Conservation (phyloP, 2,329 filamentous ascomycete species). For the Rachicladosporium sp. region DNA sequence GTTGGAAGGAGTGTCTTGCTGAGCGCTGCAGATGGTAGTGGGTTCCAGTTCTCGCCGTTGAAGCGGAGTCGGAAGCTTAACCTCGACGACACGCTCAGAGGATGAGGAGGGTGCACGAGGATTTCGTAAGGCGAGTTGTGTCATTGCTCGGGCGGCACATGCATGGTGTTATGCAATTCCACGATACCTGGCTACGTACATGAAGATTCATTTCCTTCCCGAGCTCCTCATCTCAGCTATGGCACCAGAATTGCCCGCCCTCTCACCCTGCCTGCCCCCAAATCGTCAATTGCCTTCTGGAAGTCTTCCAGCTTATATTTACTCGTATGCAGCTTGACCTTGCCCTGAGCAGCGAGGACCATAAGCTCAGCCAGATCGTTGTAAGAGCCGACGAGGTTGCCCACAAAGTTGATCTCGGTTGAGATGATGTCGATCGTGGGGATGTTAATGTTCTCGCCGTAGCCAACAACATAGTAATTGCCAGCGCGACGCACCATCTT, state of each 20-base stretch:
- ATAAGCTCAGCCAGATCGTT: constrained; percentile 16
- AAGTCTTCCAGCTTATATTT: constrained; percentile 17
- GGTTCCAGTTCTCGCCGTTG: constrained; percentile 26
- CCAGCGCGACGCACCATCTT: constrained; percentile 15
- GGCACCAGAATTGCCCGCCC: constrained; percentile 14
- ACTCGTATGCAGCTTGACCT: constrained; percentile 14
- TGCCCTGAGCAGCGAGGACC: constrained; percentile 14
- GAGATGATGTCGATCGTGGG: constrained; percentile 16
- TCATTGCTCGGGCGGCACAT: no score
- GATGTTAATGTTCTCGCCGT: constrained; percentile 14
- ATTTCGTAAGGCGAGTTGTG: no score
- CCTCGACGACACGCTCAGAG: constrained; percentile 22
- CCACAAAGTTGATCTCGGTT: constrained; percentile 17
- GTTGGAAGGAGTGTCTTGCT: constrained; percentile 16
- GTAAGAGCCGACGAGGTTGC: constrained; percentile 14
- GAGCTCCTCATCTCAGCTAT: constrained; percentile 1
- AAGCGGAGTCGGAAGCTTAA: constrained; percentile 20
- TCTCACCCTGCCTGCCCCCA: constrained; percentile 12
- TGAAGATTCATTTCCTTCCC: no score
- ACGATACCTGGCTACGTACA: no score
- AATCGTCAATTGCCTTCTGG: constrained; percentile 16
- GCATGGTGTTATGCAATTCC: no score
- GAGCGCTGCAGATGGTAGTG: constrained; percentile 23
- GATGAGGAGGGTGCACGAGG: constrained; percentile 2
- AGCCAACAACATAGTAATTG: constrained; percentile 18